A percentile compares a stretch with the other conserved stretches of the same genome.
These are phyloP conservation scores for Isochrysis galbana DNA, from an alignment of 78 protist species.

Conservation along the genomic window DNA sequence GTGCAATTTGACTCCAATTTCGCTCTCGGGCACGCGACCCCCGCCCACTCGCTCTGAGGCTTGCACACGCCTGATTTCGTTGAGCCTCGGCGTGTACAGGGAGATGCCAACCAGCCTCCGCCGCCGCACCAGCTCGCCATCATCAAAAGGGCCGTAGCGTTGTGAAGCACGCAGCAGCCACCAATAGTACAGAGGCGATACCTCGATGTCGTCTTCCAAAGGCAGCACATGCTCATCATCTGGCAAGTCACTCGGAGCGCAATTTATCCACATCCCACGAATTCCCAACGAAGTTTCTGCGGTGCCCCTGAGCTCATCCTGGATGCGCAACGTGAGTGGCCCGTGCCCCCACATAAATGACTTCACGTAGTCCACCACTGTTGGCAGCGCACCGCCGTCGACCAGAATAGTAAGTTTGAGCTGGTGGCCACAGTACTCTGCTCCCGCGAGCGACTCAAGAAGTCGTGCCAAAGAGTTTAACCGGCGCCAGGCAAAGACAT, in stretches of 20 bases:
- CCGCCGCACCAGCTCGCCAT: not conserved
- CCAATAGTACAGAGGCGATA: conserved; percentile 26
- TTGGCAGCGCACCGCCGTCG: not conserved
- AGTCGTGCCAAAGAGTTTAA: not conserved
- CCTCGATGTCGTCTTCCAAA: conserved; percentile 58
- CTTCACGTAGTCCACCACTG: not conserved
- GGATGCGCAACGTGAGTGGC: not conserved
- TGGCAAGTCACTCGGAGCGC: not conserved
- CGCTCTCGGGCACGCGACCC: too few relatives aligned
- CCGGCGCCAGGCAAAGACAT: conserved; percentile 13
- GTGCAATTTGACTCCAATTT: too few relatives aligned
- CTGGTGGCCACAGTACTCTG: not conserved
- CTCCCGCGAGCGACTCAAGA: not conserved
- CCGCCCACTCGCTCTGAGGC: too few relatives aligned
- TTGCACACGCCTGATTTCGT: not conserved
- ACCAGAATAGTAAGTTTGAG: not conserved
- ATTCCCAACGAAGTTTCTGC: not conserved
- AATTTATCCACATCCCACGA: conserved; percentile 25
- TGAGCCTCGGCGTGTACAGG: conserved; percentile 30
- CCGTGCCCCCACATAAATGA: conserved; percentile 34
- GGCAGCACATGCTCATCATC: conserved; percentile 14
- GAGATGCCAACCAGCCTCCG: conserved; percentile 19
- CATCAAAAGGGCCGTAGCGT: not conserved
- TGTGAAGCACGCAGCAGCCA: conserved; percentile 6
- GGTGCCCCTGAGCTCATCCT: not conserved